Evolutionary conservation across 2,329 filamentous ascomycete species (phyloP), one percentile per base, ranked within the genome.

Genomic region (Hypoxylon sp.): DNA sequence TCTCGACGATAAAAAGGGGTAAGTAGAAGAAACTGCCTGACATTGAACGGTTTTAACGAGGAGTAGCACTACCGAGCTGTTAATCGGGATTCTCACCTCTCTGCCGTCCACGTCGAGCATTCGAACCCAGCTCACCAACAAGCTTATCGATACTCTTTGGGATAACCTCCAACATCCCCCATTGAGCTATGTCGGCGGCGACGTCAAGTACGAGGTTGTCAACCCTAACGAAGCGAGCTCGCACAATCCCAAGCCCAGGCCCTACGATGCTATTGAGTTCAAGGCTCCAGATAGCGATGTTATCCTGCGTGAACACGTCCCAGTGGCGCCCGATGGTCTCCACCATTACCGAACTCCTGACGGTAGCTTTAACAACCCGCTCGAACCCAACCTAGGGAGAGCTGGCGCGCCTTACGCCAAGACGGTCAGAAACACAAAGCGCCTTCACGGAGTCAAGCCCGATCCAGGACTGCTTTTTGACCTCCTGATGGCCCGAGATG

Each of bases 381-480:
- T 89, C 20, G 83, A 87, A 72, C 91, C 91, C 2, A 83, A 89
- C 58, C 81, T 93, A 31, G 91, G 91, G 1, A 85, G 84, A 40
- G 90, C 91, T 8, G 86, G 86, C 11, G 88, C 88, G n/a, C 85
- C 89, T 0, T 93, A 93, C 74, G 91, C 91, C 25, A 86, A 90
- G 68, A 89, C 89, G 0, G 89, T 92, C n/a, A 84, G 84, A 46
- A 86, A 88, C 1, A 80, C 79, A 51, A 86, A 83, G 49, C 82
- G 87, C 56, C 87, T 89, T 62, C 86, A 87, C 0, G 88, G 86
- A 17, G 84, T 86, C 30, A 84, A 89, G 57, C 90, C 91, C 1
- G 91, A 92, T 55, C 85, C 91, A 0, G 88, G 87, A 17, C 81
- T 90, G 13, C 81, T 93, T 2, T 93, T 93, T 66, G 91, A 93